Conservation (phyloP, 2,329 filamentous ascomycete genomes). For the Raffaelea deltoideospora region DNA sequence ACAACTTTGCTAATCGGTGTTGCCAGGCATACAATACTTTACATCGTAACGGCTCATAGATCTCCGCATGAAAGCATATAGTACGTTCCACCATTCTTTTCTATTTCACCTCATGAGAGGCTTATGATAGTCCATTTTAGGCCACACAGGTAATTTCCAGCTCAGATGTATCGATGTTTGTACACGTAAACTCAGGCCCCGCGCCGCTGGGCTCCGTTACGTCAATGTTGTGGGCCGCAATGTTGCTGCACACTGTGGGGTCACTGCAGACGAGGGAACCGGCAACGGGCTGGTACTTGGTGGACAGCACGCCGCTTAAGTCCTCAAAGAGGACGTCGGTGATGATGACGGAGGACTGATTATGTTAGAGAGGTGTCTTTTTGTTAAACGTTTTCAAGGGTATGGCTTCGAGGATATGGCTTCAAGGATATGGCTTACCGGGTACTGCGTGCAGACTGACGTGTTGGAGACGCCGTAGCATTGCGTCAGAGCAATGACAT, state of each 20-base stretch:
- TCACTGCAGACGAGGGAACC: neutral
- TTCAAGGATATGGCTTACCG: slow-evolving; percentile 12
- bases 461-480: slow-evolving; percentile 36
- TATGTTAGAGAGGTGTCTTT: neutral
- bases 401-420: no score
- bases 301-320: neutral
- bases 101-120: no score
- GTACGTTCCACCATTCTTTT: no score
- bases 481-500: slow-evolving; percentile 39
- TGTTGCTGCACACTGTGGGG: neutral
- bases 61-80: no score
- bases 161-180: neutral
- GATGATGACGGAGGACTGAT: neutral
- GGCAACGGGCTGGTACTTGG: neutral
- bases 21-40: no score
- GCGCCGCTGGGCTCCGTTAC: neutral
- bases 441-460: slow-evolving; percentile 43
- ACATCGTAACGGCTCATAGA: no score
- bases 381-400: no score
- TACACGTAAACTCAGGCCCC: neutral
- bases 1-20: no score
- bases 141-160: neutral
- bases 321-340: neutral
- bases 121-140: no score
- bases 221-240: neutral